Evolutionary conservation across 805 yeast genomes (phyloP).

Genomic region (Candida rishiriensis): DNA sequence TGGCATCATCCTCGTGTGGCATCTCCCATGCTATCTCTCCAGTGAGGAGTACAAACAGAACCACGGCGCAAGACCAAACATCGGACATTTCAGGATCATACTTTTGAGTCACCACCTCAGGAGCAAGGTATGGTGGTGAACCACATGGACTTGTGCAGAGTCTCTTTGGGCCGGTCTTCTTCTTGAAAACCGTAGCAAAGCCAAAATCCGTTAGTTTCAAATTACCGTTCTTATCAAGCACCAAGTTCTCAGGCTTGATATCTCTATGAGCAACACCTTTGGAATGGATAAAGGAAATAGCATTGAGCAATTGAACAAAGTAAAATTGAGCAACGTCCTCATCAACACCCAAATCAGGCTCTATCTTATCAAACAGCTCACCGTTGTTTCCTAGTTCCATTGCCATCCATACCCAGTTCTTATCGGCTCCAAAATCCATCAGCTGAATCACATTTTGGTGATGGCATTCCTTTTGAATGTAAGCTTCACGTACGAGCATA

Average conservation of each 20-base stretch:
- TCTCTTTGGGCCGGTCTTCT: slow-evolving; percentile 42
- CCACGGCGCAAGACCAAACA: slow-evolving; percentile 68
- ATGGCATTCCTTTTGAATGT: slow-evolving; percentile 53
- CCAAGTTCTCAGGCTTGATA: slow-evolving; percentile 64
- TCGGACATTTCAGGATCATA: slow-evolving; percentile 59
- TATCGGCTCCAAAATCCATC: slow-evolving; percentile 48
- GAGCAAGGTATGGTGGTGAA: slow-evolving; percentile 77
- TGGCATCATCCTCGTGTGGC: slow-evolving; percentile 49
- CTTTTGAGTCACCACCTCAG: slow-evolving; percentile 49
- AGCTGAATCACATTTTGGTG: slow-evolving; percentile 60
- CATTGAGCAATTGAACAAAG: slow-evolving; percentile 59
- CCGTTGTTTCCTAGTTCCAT: slow-evolving; percentile 73
- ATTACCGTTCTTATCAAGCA: slow-evolving; percentile 60
- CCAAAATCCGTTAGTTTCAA: slow-evolving; percentile 78
- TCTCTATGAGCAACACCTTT: slow-evolving; percentile 67
- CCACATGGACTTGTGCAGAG: slow-evolving; percentile 56
- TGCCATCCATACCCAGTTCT: slow-evolving; percentile 58
- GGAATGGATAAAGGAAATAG: slow-evolving; percentile 55
- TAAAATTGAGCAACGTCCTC: slow-evolving; percentile 64
- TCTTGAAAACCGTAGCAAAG: slow-evolving; percentile 56
- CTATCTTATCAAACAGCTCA: slow-evolving; percentile 73
- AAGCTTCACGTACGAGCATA: slow-evolving; percentile 47
- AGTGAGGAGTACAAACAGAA: slow-evolving; percentile 54
- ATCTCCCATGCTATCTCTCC: slow-evolving; percentile 75
- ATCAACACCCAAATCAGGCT: slow-evolving; percentile 69